Conservation (phyloP, 2,329 filamentous ascomycete genomes). For the Ophiostoma sp. region DNA sequence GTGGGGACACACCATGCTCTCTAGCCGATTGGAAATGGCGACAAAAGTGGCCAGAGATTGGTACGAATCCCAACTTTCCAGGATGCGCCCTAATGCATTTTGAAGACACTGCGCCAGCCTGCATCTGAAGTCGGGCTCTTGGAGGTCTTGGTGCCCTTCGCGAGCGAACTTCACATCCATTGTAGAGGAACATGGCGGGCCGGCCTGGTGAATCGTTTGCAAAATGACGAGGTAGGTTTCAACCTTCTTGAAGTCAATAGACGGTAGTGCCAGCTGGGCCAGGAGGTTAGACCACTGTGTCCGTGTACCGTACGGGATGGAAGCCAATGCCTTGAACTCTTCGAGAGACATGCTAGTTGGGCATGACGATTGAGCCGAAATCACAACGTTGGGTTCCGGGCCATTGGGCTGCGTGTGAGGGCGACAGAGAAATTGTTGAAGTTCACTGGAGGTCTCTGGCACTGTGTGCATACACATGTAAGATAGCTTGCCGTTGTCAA, state of each 20-base stretch:
- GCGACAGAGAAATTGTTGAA: constrained; percentile 40
- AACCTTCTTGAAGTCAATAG: constrained; percentile 46
- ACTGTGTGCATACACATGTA: constrained; percentile 40
- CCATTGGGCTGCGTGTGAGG: constrained; percentile 31
- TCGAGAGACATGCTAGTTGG: constrained; percentile 45
- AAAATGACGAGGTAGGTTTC: constrained; percentile 45
- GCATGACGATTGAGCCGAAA: constrained; percentile 46
- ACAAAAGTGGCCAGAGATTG: constrained; percentile 39
- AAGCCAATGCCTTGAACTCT: constrained; percentile 51
- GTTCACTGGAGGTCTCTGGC: constrained; percentile 28
- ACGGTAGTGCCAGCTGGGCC: constrained; percentile 43
- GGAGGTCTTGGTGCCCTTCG: constrained; percentile 36
- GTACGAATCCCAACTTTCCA: constrained; percentile 49
- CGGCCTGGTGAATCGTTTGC: constrained; percentile 47
- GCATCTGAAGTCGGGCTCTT: constrained; percentile 33
- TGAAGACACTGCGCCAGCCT: constrained; percentile 31
- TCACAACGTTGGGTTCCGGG: constrained; percentile 44
- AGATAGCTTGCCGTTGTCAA: constrained; percentile 28
- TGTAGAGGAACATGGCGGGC: constrained; percentile 31
- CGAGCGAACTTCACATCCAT: constrained; percentile 28
- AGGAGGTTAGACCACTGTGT: constrained; percentile 55
- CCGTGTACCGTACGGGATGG: constrained; percentile 43
- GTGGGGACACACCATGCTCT: not conserved
- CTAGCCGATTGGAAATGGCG: constrained; percentile 39
- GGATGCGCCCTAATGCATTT: constrained; percentile 35